Evolutionary conservation across 176 grass and related monocot genomes (phyloP), one percentile per base, ranked within the genome.

Genomic region (Chrysopogon serrulatus): DNA sequence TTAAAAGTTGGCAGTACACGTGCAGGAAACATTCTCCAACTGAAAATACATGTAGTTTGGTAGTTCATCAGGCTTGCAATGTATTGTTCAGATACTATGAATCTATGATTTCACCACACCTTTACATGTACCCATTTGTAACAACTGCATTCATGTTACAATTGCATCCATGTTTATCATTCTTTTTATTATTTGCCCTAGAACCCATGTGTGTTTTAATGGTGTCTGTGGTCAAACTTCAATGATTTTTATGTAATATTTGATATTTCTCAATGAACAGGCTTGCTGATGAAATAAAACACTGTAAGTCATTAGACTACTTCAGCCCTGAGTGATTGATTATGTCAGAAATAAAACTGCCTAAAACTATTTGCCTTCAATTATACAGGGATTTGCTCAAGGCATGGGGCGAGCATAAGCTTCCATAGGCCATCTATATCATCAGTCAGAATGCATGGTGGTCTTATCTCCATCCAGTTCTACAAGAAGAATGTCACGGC

Each of bases 391-490:
- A 26, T 92, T 83, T 96, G 89, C 72, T 87, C 84, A 40, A 70
- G 60, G 71, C 61, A 73, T 4, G 62, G 33, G 73, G 74, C 31
- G 9, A 84, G 37, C 66, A 56, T 87, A 36, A 81, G 59, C 30
- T 91, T 87, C 81, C 88, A 85, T 79, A 86, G 83, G 61, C 78
- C 86, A 8, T 91, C 77, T 61, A 65, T 82, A 64, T 87, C 86
- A 35, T 85, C 83, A 0, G 43, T 74, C n/a, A 23, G 65, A 59
- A 43, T 10, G 48, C 67, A 80, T 61, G 24, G 39, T 74, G 47
- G 86, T 74, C 48, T 86, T 74, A 70, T 94, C 68, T 89, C 85
- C 53, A 73, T 89, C 83, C 90, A 91, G 16, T 76, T 90, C 42
- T 73, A 88, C 83, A 88, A 88, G 59, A 88, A 90, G 70, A 77